These are phyloP conservation scores for Flaveria floridana DNA, from an alignment of 140 eudicot genomes.

Conservation along the genomic window DNA sequence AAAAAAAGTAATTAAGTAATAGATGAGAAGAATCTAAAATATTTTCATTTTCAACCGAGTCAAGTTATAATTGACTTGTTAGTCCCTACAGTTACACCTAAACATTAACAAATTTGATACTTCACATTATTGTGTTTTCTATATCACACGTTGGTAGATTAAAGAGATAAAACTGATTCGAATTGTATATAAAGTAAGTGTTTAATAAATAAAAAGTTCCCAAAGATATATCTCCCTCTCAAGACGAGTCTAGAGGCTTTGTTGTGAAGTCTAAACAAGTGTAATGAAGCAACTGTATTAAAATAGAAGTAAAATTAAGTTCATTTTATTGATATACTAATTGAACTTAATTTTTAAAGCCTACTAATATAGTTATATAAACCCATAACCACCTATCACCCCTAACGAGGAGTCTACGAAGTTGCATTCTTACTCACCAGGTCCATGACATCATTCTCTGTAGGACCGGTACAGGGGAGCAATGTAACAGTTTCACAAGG, in stretches of 20 bases:
- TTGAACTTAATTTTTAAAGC: background rate
- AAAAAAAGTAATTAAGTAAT: background rate
- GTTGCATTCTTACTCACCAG: no score
- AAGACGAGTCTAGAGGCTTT: no score
- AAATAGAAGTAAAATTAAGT: no score
- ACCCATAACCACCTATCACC: background rate
- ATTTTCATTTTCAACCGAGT: conserved; percentile 4
- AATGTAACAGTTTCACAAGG: no score
- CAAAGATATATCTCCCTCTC: background rate
- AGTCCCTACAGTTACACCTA: conserved; percentile 22
- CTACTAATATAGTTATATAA: no score
- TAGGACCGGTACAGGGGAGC: no score
- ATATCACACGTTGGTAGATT: background rate
- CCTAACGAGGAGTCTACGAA: no score
- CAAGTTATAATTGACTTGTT: background rate
- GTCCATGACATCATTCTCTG: no score
- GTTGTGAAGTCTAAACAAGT: no score
- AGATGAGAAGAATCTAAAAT: background rate
- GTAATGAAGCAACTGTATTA: no score
- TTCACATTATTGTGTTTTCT: background rate
- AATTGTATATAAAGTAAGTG: background rate
- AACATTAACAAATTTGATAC: background rate
- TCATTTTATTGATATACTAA: background rate
- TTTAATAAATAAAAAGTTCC: background rate
- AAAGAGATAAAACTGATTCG: background rate